A percentile compares a stretch with the other conserved stretches of the same genome.
Conservation (phyloP, 345 rosid species). For the Gossypium sturtianum region DNA sequence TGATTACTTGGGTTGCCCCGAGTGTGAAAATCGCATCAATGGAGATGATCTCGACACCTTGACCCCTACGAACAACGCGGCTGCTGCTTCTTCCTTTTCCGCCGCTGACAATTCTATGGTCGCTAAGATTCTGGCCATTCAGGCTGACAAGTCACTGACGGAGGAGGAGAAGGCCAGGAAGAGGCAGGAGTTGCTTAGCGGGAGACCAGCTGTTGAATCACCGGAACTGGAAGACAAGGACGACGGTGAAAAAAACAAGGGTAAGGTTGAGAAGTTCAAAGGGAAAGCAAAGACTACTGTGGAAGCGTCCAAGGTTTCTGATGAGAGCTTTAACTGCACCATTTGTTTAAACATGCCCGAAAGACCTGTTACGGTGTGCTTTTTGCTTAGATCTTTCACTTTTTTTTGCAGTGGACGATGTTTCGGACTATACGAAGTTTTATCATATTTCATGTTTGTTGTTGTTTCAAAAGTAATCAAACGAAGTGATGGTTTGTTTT, state of each 20-base stretch:
- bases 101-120: constrained; percentile 6
- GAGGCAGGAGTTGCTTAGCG: constrained; percentile 37
- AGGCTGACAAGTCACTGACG: constrained; percentile 32
- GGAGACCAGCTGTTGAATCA: constrained; percentile 9
- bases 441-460: neutral
- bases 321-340: constrained; percentile 27
- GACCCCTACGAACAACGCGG: neutral
- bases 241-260: neutral
- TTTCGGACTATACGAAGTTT: neutral
- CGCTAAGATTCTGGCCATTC: constrained; percentile 33
- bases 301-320: constrained; percentile 8
- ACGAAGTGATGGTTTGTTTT: neutral
- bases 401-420: neutral
- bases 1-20: constrained; percentile 53
- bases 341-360: constrained; percentile 30
- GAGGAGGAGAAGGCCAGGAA: constrained; percentile 39
- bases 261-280: neutral
- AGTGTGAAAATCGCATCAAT: constrained; percentile 28
- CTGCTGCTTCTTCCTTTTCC: neutral
- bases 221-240: neutral
- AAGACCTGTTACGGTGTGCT: constrained; percentile 32
- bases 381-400: neutral
- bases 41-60: neutral
- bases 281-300: neutral
- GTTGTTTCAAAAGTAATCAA: neutral